Conservation (phyloP, 1,284 basidiomycete species). For the Leccinum variabile region DNA sequence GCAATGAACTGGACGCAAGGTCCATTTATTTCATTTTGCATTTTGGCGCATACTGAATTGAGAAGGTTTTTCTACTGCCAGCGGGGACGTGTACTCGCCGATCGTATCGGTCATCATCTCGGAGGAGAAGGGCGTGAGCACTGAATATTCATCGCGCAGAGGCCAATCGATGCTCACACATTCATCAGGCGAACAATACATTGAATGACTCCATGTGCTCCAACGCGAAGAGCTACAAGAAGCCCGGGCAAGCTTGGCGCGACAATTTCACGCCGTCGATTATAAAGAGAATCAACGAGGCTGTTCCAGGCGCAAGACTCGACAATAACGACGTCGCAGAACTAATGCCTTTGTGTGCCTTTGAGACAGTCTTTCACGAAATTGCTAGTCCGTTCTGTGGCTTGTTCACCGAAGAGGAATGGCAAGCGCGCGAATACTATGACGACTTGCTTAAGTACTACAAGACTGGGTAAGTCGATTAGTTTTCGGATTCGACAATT, state of each 20-base stretch:
- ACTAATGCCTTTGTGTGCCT: constrained; percentile 77
- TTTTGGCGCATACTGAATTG: not conserved
- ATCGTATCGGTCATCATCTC: constrained; percentile 53
- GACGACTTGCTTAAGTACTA: constrained; percentile 81
- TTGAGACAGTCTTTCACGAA: constrained; percentile 65
- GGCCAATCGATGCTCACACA: not conserved
- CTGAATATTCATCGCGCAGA: not conserved
- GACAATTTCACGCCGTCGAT: constrained; percentile 57
- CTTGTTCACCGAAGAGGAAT: constrained; percentile 62
- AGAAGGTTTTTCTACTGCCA: constrained; percentile 55
- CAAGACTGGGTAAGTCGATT: constrained; percentile 53
- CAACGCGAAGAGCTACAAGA: constrained; percentile 48
- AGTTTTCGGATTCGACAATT: not conserved
- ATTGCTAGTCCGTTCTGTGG: constrained; percentile 68
- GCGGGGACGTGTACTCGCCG: constrained; percentile 41
- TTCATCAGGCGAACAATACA: constrained; percentile 63
- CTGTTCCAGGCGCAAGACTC: constrained; percentile 63
- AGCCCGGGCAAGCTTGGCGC: constrained; percentile 53
- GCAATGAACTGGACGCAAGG: constrained; percentile 73
- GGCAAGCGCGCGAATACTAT: constrained; percentile 65
- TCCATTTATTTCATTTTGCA: constrained; percentile 25
- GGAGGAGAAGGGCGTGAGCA: constrained; percentile 53
- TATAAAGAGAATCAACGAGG: constrained; percentile 58
- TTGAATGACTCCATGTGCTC: constrained; percentile 71
- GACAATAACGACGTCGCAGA: constrained; percentile 54